These are phyloP conservation scores for Fusarium napiforme DNA, from an alignment of 2,329 filamentous ascomycete species.

Conservation along the genomic window DNA sequence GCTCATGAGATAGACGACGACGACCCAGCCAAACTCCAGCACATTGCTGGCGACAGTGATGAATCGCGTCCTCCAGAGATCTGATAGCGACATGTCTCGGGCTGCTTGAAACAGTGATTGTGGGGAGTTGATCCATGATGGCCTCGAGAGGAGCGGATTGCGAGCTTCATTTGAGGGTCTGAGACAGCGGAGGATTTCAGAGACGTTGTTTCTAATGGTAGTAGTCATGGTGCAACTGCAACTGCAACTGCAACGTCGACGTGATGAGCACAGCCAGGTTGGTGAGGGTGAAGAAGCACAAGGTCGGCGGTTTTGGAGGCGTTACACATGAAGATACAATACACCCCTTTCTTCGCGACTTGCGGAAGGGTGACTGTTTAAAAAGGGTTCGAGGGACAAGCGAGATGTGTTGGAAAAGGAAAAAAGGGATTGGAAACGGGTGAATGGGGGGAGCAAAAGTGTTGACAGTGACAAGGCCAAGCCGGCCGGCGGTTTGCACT, in stretches of 20 bases:
- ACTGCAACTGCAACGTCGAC: constrained; percentile 33
- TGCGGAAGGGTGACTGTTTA: constrained; percentile 34
- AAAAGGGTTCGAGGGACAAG: constrained; percentile 3
- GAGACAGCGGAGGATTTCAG: constrained; percentile 46
- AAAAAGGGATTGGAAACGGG: not conserved
- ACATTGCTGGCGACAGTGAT: not conserved
- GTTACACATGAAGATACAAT: constrained; percentile 34
- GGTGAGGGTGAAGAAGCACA: constrained; percentile 20
- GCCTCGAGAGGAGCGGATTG: constrained; percentile 16
- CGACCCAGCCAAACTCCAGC: constrained; percentile 47
- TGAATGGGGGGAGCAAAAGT: not conserved
- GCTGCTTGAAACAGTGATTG: constrained; percentile 37
- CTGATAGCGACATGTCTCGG: constrained; percentile 40
- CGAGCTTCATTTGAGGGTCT: constrained; percentile 42
- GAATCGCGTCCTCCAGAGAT: constrained; percentile 35
- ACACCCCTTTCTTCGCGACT: constrained; percentile 23
- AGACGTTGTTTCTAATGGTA: constrained; percentile 31
- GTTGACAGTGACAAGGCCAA: constrained; percentile 16
- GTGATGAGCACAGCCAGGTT: constrained; percentile 9
- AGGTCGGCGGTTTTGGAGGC: constrained; percentile 3
- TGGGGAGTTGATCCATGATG: constrained; percentile 17
- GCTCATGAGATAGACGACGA: constrained; percentile 53
- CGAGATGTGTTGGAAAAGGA: constrained; percentile 18
- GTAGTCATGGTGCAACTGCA: constrained; percentile 39
- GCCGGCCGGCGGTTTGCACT: constrained; percentile 19